These are phyloP conservation scores for Nannochloropsis oceanica DNA, from an alignment of 108 stramenopile species.

Conservation along the genomic window DNA sequence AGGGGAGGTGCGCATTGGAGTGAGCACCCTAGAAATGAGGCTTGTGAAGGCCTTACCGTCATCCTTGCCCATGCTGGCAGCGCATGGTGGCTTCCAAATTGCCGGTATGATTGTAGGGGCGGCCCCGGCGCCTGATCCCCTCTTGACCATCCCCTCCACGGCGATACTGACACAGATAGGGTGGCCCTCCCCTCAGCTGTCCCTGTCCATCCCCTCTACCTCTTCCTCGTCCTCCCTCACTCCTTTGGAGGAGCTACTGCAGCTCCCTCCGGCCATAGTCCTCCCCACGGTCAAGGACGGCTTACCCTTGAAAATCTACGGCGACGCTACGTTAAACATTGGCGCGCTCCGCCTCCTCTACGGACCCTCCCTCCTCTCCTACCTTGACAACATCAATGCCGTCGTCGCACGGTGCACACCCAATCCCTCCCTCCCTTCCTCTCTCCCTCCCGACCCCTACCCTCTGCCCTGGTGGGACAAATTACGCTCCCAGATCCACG, in stretches of 20 bases:
- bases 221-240: not conserved
- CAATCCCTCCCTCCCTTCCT: not conserved
- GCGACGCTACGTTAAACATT: not conserved
- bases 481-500: not conserved
- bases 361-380: not conserved
- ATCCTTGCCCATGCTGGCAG: not conserved
- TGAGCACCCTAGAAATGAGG: not conserved
- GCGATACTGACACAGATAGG: not conserved
- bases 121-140: not conserved
- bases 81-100: not conserved
- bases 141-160: not conserved
- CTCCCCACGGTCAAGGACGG: not conserved
- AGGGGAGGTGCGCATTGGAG: not conserved
- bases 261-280: not conserved
- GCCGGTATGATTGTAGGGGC: not conserved
- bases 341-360: not conserved
- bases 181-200: not conserved
- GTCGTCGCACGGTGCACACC: not conserved
- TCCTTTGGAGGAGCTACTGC: not conserved
- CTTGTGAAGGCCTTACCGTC: not conserved
- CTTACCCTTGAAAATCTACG: not conserved
- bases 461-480: not conserved
- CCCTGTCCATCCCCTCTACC: not conserved
- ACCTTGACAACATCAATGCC: not conserved
- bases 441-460: not conserved